phyloP scores from a whole-genome alignment of 768 basidiomycete genomes.

The Dendrothele bispora region DNA sequence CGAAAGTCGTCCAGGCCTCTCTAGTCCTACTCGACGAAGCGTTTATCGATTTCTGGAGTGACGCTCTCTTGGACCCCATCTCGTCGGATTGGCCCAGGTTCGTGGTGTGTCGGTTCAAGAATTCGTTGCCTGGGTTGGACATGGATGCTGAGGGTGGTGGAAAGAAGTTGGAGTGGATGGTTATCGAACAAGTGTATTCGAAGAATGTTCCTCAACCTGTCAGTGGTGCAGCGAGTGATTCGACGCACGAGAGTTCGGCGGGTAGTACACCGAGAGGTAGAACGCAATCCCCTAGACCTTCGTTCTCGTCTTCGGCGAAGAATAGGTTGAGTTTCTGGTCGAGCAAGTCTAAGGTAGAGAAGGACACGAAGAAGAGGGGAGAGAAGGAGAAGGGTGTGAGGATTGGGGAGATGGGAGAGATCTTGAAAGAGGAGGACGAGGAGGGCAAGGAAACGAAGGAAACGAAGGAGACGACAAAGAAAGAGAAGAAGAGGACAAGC shows the following conservation, averaged over 20 bases:
- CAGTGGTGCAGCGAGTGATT: background rate
- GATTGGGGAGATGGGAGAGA: constrained; percentile 73
- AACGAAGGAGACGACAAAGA: no score
- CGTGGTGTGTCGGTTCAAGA: constrained; percentile 67
- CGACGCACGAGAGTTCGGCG: constrained; percentile 1
- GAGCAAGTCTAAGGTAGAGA: constrained; percentile 23
- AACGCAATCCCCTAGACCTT: constrained; percentile 42
- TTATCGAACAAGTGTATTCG: constrained; percentile 64
- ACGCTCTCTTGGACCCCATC: constrained; percentile 70
- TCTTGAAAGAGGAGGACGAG: constrained; percentile 54
- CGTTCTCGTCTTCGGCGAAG: constrained; percentile 50
- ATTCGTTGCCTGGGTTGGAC: constrained; percentile 26
- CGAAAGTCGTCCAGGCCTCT: constrained; percentile 43
- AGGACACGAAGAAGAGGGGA: constrained; percentile 34
- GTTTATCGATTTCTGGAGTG: constrained; percentile 82
- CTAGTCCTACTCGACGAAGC: constrained; percentile 73
- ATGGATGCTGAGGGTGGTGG: constrained; percentile 27
- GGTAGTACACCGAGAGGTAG: constrained; percentile 14
- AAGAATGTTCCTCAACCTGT: constrained; percentile 31
- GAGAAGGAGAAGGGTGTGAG: constrained; percentile 28
- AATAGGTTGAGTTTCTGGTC: constrained; percentile 69
- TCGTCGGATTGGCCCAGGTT: constrained; percentile 66
- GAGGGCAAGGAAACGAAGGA: constrained; percentile 17
- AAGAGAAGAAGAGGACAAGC: constrained; percentile 12
- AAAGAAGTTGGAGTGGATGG: constrained; percentile 58